Evolutionary conservation across 1,284 basidiomycete species (phyloP).

Genomic region (Pseudozyma pruni): DNA sequence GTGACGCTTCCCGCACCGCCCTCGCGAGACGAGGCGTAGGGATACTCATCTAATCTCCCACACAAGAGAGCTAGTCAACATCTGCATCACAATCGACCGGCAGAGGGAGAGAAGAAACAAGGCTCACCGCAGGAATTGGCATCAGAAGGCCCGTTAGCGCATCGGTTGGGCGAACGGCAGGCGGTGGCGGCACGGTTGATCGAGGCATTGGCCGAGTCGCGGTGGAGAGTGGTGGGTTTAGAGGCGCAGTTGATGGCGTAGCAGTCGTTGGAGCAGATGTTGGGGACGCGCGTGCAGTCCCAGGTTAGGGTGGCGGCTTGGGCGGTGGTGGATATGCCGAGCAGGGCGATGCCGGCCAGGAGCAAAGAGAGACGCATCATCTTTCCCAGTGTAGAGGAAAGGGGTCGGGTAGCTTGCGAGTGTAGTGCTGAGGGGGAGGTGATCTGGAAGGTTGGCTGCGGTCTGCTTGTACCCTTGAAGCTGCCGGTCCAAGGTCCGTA

Average conservation of each 20-base stretch:
- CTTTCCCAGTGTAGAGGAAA: background rate
- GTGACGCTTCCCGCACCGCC: constrained; percentile 51
- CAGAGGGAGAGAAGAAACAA: constrained; percentile 9
- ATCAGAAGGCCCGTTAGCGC: constrained; percentile 31
- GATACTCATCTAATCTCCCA: constrained; percentile 43
- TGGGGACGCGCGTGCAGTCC: constrained; percentile 54
- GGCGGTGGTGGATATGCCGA: background rate
- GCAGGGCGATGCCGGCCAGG: constrained; percentile 3
- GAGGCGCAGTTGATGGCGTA: constrained; percentile 51
- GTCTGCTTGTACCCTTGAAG: no score
- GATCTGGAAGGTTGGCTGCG: no score
- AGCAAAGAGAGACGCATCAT: background rate
- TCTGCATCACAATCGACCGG: constrained; percentile 5
- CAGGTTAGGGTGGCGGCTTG: constrained; percentile 45
- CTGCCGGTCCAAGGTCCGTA: no score
- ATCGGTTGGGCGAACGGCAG: constrained; percentile 52
- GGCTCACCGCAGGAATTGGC: constrained; percentile 49
- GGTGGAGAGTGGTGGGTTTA: constrained; percentile 51
- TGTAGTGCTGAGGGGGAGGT: no score
- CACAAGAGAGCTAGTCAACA: background rate
- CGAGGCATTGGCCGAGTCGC: constrained; percentile 44
- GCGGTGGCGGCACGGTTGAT: constrained; percentile 44
- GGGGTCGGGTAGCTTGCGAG: background rate
- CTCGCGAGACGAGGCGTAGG: constrained; percentile 49
- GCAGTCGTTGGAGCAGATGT: constrained; percentile 58